phyloP scores from a whole-genome alignment of 176 grass and related monocot genomes.

The Rhipidocladum racemiflorum region DNA sequence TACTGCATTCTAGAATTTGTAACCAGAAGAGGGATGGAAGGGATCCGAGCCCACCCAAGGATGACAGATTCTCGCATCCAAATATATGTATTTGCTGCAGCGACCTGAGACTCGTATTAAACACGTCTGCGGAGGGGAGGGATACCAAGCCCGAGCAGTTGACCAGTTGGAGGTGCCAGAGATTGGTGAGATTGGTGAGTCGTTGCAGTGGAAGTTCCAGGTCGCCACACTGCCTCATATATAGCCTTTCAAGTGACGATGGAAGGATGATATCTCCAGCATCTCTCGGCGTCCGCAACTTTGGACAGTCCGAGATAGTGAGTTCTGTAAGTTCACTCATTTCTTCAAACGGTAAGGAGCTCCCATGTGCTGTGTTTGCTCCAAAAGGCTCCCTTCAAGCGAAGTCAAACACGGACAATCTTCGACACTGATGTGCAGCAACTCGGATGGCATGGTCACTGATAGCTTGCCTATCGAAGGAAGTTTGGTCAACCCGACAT shows the following conservation, averaged over 20 bases:
- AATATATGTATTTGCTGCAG: rapidly evolving
- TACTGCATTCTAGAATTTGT: rapidly evolving
- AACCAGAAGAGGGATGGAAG: rapidly evolving
- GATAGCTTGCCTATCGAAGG: neutral
- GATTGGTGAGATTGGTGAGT: neutral
- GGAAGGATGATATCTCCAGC: neutral
- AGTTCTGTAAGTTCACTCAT: neutral
- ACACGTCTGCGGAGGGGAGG: neutral
- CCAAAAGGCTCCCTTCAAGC: too few species aligned
- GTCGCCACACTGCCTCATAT: neutral
- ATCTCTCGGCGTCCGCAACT: neutral
- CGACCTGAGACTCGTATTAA: neutral
- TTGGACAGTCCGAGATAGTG: rapidly evolving
- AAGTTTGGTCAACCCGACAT: neutral
- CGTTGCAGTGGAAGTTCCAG: neutral
- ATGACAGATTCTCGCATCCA: neutral
- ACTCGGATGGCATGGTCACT: neutral
- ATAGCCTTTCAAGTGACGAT: neutral
- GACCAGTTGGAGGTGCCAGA: too few species aligned
- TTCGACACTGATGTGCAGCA: rapidly evolving
- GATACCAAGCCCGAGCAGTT: neutral
- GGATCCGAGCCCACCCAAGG: neutral
- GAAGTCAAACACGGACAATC: neutral
- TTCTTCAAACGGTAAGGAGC: slow-evolving; percentile 1
- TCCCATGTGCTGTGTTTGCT: neutral